Evolutionary conservation across 305 asterid genomes (phyloP).

Genomic region (Rubia balearica): DNA sequence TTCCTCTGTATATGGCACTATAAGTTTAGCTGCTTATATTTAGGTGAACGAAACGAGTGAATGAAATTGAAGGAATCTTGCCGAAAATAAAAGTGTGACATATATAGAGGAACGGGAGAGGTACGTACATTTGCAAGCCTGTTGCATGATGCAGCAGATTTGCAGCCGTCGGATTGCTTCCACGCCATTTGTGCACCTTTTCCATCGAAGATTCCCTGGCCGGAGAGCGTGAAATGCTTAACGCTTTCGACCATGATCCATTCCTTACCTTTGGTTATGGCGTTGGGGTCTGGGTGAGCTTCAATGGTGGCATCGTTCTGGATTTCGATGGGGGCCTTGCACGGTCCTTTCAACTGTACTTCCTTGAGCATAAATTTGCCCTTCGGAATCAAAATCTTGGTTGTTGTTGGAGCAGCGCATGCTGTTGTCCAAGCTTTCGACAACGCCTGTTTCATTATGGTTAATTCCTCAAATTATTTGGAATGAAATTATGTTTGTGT

Average conservation of each 20-base stretch:
- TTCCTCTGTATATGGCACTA: too few relatives aligned
- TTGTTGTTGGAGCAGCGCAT: conserved; percentile 19
- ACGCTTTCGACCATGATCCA: conserved; percentile 13
- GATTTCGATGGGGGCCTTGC: conserved; percentile 19
- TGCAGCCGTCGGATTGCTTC: conserved; percentile 12
- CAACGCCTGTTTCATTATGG: conserved; percentile 10
- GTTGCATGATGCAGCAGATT: neutral
- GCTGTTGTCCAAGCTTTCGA: conserved; percentile 20
- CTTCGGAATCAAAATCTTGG: conserved; percentile 23
- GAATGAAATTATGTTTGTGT: neutral
- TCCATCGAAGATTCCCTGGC: conserved; percentile 20
- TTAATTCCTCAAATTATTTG: neutral
- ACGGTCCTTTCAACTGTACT: conserved; percentile 22
- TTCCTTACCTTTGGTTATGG: neutral
- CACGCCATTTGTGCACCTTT: conserved; percentile 14
- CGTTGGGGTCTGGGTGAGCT: conserved; percentile 6
- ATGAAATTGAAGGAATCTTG: too few relatives aligned
- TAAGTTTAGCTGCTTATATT: too few relatives aligned
- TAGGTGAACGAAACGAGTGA: too few relatives aligned
- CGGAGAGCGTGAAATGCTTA: conserved; percentile 4
- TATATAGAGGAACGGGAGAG: too few relatives aligned
- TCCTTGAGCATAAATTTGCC: conserved; percentile 14
- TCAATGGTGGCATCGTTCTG: conserved; percentile 8
- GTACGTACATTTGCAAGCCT: conserved; percentile 12
- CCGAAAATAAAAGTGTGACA: too few relatives aligned